Percentiles rank a stretch among this genome's conserved stretches.
Conservation (phyloP, 1,284 basidiomycete species). For the Mycena sp. region DNA sequence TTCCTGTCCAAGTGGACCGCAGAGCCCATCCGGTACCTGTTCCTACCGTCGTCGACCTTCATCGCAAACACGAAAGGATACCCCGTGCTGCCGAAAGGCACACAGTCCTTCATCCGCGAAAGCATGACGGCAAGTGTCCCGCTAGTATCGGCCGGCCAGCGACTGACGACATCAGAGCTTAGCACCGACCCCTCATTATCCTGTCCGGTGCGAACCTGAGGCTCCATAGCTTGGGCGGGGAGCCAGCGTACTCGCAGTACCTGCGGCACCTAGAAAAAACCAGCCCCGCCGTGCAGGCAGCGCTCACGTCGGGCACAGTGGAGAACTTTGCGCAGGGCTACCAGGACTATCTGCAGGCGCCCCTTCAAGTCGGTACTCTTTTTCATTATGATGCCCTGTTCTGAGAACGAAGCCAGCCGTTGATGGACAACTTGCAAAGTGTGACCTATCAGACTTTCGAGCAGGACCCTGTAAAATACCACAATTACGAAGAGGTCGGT, state of each 20-base stretch:
- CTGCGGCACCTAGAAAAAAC: conserved; percentile 85
- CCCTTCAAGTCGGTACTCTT: conserved; percentile 74
- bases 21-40: conserved; percentile 89
- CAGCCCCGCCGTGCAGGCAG: conserved; percentile 68
- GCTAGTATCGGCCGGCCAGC: conserved; percentile 18
- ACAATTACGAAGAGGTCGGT: conserved; percentile 91
- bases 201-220: conserved; percentile 73
- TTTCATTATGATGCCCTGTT: conserved; percentile 13
- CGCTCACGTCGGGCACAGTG: conserved; percentile 72
- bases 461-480: conserved; percentile 96
- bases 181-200: conserved; percentile 88
- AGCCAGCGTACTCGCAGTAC: conserved; percentile 92
- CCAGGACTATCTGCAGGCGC: conserved; percentile 95
- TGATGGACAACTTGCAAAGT: conserved; percentile 97
- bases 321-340: conserved; percentile 94
- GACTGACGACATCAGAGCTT: conserved; percentile 30
- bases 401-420: conserved; percentile 66
- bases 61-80: conserved; percentile 98
- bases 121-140: conserved; percentile 79
- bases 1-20: conserved; percentile 89
- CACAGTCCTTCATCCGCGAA: conserved; percentile 88
- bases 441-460: conserved; percentile 98
- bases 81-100: conserved; percentile 93
- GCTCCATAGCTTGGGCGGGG: conserved; percentile 83
- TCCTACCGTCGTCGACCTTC: conserved; percentile 90